These are phyloP conservation scores for Fistulinella cinereoalba DNA, from an alignment of 1,284 basidiomycete genomes.

Conservation along the genomic window DNA sequence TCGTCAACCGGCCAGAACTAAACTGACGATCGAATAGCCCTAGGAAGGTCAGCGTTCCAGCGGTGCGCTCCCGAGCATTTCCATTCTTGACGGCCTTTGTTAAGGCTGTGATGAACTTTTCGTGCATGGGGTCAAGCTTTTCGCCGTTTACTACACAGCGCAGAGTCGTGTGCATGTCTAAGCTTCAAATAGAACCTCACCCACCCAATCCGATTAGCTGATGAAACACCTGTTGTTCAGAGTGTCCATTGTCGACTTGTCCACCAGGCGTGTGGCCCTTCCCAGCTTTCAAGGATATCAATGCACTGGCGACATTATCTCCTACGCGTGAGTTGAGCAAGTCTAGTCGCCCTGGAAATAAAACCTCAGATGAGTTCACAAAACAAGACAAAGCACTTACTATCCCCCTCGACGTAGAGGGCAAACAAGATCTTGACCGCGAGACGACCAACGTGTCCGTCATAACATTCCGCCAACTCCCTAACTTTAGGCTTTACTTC, in stretches of 20 bases:
- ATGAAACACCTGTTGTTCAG: constrained; percentile 5
- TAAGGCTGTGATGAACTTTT: constrained; percentile 10
- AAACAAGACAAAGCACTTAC: background rate
- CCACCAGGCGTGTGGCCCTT: background rate
- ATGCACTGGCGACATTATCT: constrained; percentile 16
- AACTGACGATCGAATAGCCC: constrained; percentile 12
- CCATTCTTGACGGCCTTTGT: constrained; percentile 1
- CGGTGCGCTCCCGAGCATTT: constrained; percentile 11
- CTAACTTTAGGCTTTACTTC: constrained; percentile 13
- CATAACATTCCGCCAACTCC: constrained; percentile 12
- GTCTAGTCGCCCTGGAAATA: no score
- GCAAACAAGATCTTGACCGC: constrained; percentile 19
- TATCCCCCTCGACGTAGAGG: constrained; percentile 5
- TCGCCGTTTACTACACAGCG: constrained; percentile 8
- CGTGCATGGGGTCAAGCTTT: background rate
- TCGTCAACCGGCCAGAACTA: background rate
- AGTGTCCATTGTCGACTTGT: background rate
- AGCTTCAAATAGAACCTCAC: background rate
- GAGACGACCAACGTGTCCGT: constrained; percentile 16
- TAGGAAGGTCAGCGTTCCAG: constrained; percentile 22
- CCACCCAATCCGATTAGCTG: constrained; percentile 22
- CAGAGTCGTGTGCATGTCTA: no score
- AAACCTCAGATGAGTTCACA: background rate
- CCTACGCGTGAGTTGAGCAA: constrained; percentile 5
- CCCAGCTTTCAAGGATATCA: constrained; percentile 4